Conservation (phyloP, 352 stramenopile species). For the Pilasporangium apinafurcum region DNA sequence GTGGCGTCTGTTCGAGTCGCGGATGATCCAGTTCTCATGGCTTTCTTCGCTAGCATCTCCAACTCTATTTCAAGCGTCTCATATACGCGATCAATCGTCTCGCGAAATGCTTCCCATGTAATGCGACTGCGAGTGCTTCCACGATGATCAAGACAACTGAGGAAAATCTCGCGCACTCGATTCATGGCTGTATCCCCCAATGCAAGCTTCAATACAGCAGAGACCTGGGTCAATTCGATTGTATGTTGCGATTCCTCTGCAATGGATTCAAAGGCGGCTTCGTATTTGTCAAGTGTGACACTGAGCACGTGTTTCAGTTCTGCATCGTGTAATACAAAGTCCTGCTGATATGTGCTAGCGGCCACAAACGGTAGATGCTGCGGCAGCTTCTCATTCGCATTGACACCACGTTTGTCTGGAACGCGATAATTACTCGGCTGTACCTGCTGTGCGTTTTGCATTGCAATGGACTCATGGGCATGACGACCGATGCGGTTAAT, state of each 20-base stretch:
- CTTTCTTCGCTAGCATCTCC: constrained; percentile 5
- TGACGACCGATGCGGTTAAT: constrained; percentile 52
- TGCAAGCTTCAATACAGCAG: constrained; percentile 33
- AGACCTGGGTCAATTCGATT: constrained; percentile 42
- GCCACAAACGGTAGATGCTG: constrained; percentile 50
- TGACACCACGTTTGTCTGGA: constrained; percentile 51
- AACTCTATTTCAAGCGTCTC: constrained; percentile 33
- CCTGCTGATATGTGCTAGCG: constrained; percentile 50
- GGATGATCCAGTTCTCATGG: constrained; percentile 10
- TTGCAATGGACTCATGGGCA: constrained; percentile 44
- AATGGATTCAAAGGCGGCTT: constrained; percentile 36
- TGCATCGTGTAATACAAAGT: constrained; percentile 52
- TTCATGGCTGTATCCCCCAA: constrained; percentile 19
- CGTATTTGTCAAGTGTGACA: constrained; percentile 25
- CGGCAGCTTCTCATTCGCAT: constrained; percentile 25
- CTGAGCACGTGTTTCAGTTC: constrained; percentile 33
- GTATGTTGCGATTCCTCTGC: constrained; percentile 14
- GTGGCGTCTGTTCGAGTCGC: constrained; percentile 4
- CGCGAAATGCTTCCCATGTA: constrained; percentile 39
- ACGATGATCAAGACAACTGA: constrained; percentile 37
- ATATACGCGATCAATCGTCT: constrained; percentile 30
- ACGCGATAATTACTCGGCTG: constrained; percentile 55
- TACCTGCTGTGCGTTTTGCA: constrained; percentile 32
- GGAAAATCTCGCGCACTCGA: constrained; percentile 36
- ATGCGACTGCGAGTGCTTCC: constrained; percentile 31